These are phyloP conservation scores for Rhododendron williamsianum DNA, from an alignment of 148 eudicot genomes.

Conservation along the genomic window DNA sequence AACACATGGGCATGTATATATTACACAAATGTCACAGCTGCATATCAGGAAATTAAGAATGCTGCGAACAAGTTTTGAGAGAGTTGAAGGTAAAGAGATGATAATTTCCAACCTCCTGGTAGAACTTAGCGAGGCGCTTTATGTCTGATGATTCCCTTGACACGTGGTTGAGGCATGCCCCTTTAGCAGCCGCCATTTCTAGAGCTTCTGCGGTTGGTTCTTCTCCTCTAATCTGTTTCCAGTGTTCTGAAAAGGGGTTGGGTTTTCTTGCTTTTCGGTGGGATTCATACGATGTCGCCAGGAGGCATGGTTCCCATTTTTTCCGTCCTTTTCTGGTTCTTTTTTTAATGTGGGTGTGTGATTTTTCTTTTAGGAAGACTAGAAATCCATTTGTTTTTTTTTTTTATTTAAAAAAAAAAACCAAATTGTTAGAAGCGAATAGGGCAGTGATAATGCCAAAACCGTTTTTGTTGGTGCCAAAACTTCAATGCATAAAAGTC, in stretches of 20 bases:
- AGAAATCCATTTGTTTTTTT: no score
- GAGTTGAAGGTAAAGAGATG: background rate
- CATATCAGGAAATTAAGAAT: background rate
- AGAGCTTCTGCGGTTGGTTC: background rate
- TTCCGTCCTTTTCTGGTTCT: background rate
- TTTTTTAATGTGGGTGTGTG: no score
- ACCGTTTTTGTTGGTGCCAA: no score
- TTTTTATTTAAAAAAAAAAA: no score
- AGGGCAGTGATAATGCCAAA: no score
- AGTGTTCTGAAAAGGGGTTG: background rate
- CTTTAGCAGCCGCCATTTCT: slow-evolving; percentile 43
- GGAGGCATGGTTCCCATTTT: no score
- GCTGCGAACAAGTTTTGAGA: background rate
- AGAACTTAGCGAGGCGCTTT: slow-evolving; percentile 70
- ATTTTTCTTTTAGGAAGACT: no score
- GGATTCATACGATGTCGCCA: no score
- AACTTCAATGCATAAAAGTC: no score
- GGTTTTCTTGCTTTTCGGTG: background rate
- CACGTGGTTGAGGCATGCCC: slow-evolving; percentile 63
- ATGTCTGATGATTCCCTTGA: slow-evolving; percentile 73
- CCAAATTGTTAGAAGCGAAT: no score
- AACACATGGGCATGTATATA: background rate
- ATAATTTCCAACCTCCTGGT: slow-evolving; percentile 47
- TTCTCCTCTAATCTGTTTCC: background rate
- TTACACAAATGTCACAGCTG: background rate